Evolutionary conservation across 2,329 filamentous ascomycete genomes (phyloP).

Genomic region (Fusarium bulbicola): DNA sequence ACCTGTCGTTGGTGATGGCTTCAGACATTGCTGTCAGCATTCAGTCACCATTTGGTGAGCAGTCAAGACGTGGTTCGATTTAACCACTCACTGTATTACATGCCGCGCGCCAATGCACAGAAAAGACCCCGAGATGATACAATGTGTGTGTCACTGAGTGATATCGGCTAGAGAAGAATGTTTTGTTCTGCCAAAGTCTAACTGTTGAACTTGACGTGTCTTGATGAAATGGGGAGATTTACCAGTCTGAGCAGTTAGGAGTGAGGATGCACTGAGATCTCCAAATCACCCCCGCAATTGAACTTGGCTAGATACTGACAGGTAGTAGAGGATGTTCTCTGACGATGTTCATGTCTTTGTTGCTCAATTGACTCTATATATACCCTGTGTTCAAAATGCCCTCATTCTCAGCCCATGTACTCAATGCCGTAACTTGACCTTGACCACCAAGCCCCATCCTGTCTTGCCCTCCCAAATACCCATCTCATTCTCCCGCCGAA

Average conservation of each 20-base stretch:
- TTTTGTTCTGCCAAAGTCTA: background rate
- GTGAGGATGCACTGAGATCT: fast-evolving
- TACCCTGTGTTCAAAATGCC: background rate
- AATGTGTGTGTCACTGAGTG: background rate
- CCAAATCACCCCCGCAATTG: background rate
- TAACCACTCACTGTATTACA: background rate
- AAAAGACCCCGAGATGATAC: background rate
- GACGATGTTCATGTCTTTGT: background rate
- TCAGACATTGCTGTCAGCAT: background rate
- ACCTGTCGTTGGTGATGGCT: background rate
- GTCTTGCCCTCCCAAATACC: constrained; percentile 61
- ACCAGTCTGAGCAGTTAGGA: fast-evolving
- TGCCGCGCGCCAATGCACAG: background rate
- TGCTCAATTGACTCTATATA: background rate
- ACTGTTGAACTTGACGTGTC: background rate
- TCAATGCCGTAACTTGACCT: constrained; percentile 43
- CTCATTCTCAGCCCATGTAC: background rate
- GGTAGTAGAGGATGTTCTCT: too few species aligned
- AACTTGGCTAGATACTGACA: background rate
- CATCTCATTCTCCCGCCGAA: constrained; percentile 61
- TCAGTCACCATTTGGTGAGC: background rate
- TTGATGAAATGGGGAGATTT: background rate
- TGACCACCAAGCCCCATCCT: constrained; percentile 60
- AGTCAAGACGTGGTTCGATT: background rate
- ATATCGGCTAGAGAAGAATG: background rate